These are phyloP conservation scores for Plasmodium relictum DNA, from an alignment of 169 alveolate genomes.

Conservation along the genomic window DNA sequence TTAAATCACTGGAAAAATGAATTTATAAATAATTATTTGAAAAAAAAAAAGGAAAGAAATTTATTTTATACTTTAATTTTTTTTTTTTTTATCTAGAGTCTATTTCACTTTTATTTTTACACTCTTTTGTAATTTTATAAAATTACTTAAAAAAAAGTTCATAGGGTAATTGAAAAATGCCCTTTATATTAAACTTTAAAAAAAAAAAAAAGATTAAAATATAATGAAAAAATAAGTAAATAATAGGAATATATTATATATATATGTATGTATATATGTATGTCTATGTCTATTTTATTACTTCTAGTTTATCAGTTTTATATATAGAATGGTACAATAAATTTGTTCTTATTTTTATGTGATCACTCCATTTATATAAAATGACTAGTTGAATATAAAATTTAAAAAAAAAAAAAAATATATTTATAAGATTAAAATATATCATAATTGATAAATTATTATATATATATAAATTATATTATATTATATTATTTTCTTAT, in stretches of 20 bases:
- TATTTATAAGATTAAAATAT: neutral
- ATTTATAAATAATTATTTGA: neutral
- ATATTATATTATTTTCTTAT: too few species aligned
- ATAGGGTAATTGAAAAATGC: slow-evolving; percentile 9
- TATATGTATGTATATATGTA: slow-evolving; percentile 1
- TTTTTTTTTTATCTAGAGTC: neutral
- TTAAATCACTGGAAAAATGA: neutral
- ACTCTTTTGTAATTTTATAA: neutral
- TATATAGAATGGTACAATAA: neutral
- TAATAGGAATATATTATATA: neutral
- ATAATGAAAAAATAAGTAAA: neutral
- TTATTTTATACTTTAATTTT: neutral
- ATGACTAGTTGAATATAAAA: neutral
- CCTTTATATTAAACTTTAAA: neutral
- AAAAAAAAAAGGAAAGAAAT: neutral
- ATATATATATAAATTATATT: neutral
- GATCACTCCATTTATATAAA: slow-evolving; percentile 16
- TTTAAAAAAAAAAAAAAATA: slow-evolving; percentile 2
- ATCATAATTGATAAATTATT: neutral
- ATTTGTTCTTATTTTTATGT: slow-evolving; percentile 8
- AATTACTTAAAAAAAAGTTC: slow-evolving; percentile 16
- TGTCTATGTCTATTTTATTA: neutral
- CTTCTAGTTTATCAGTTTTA: neutral
- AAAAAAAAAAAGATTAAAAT: slow-evolving; percentile 1
- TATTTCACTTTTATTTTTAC: neutral